Percentiles rank a stretch among this genome's conserved stretches.
Evolutionary conservation across 1,284 basidiomycete species (phyloP).

Genomic region (Malassezia obtusa): DNA sequence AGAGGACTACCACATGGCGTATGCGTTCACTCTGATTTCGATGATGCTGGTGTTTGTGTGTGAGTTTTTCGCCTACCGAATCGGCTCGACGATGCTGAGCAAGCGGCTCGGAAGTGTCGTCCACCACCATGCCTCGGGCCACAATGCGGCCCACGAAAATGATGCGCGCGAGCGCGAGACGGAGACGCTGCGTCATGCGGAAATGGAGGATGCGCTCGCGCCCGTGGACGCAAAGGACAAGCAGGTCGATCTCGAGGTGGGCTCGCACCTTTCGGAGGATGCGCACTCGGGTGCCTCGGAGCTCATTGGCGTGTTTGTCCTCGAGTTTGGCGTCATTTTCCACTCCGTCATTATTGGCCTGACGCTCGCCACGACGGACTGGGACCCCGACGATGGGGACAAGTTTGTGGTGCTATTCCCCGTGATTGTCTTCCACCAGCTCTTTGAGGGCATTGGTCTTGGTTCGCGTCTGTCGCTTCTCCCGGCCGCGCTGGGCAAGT

Average conservation of each 20-base stretch:
- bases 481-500: conserved; percentile 19
- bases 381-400: conserved; percentile 1
- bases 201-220: background rate
- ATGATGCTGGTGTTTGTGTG: conserved; percentile 39
- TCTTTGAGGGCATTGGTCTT: conserved; percentile 47
- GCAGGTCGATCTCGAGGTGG: background rate
- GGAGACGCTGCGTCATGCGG: background rate
- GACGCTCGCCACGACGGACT: conserved; percentile 72
- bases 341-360: conserved; percentile 79
- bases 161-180: background rate
- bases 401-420: conserved; percentile 76
- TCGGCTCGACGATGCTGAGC: conserved; percentile 28
- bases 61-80: conserved; percentile 41
- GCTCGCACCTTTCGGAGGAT: background rate
- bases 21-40: conserved; percentile 41
- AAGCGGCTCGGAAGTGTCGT: background rate
- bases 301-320: conserved; percentile 71
- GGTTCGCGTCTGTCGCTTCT: conserved; percentile 37
- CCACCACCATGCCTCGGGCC: conserved; percentile 41
- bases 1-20: conserved; percentile 32
- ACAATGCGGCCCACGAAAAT: conserved; percentile 31
- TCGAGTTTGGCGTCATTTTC: conserved; percentile 82
- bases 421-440: conserved; percentile 63
- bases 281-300: conserved; percentile 54
- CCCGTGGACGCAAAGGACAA: background rate